These are phyloP conservation scores for Metarhizium sp. DNA, from an alignment of 2,329 filamentous ascomycete genomes.

Conservation along the genomic window DNA sequence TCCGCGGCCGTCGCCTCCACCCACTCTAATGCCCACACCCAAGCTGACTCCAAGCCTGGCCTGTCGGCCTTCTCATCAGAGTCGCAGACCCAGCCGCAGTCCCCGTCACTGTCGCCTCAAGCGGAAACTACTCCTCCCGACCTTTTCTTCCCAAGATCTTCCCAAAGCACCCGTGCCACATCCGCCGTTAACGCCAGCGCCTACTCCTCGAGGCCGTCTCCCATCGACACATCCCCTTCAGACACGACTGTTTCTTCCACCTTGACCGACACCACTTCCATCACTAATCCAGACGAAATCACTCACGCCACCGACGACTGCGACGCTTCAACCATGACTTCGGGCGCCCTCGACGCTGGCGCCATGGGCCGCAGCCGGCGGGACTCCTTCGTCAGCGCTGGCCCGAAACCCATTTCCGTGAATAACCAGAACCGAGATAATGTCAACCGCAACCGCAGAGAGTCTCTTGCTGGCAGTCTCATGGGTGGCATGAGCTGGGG, in stretches of 20 bases:
- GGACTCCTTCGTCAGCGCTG: conserved; percentile 57
- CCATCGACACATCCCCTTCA: conserved; percentile 18
- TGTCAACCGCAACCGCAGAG: conserved; percentile 47
- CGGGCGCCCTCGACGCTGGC: conserved; percentile 48
- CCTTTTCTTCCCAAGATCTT: conserved; percentile 11
- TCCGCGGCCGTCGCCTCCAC: conserved; percentile 6
- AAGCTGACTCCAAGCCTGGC: conserved; percentile 19
- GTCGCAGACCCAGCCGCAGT: conserved; percentile 16
- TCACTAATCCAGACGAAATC: conserved; percentile 11
- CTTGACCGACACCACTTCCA: conserved; percentile 14
- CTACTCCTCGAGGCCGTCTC: conserved; percentile 26
- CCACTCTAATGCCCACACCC: conserved; percentile 10
- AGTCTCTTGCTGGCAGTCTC: conserved; percentile 54
- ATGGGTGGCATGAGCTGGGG: conserved; percentile 94
- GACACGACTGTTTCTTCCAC: conserved; percentile 14
- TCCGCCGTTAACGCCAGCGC: conserved; percentile 10
- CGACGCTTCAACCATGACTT: conserved; percentile 43
- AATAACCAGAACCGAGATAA: conserved; percentile 53
- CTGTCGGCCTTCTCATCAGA: conserved; percentile 21
- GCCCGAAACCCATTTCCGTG: conserved; percentile 58
- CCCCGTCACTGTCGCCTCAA: conserved; percentile 24
- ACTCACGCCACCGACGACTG: conserved; percentile 11
- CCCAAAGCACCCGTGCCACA: conserved; percentile 8
- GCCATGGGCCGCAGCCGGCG: conserved; percentile 48
- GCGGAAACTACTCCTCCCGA: conserved; percentile 19